These are phyloP conservation scores for Saksenaea vasiformis DNA, from an alignment of 371 early-diverging fungal species.

Conservation along the genomic window DNA sequence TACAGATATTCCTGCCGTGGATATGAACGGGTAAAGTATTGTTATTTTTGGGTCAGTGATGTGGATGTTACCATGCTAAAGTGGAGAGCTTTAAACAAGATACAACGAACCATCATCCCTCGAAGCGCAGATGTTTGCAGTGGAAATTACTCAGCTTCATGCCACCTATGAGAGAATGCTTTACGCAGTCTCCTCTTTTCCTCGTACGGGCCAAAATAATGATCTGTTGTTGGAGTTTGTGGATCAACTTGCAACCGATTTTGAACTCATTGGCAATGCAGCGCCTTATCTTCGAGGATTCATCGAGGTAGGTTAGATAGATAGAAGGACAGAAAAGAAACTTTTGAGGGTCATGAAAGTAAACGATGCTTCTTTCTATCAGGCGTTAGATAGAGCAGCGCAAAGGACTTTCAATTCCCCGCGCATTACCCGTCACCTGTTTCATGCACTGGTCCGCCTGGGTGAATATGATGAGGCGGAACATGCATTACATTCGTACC, in stretches of 20 bases:
- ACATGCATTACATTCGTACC: slow-evolving; percentile 66
- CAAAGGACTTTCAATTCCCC: slow-evolving; percentile 77
- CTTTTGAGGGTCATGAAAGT: no score
- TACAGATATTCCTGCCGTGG: background rate
- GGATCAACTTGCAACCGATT: slow-evolving; percentile 64
- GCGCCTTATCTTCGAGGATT: slow-evolving; percentile 41
- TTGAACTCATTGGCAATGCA: slow-evolving; percentile 50
- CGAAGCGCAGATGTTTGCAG: slow-evolving; percentile 37
- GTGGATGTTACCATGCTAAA: slow-evolving; percentile 7
- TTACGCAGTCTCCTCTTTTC: slow-evolving; percentile 54
- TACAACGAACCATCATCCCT: slow-evolving; percentile 15
- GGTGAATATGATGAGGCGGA: slow-evolving; percentile 81
- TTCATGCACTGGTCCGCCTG: slow-evolving; percentile 52
- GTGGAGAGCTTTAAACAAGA: background rate
- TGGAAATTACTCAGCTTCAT: slow-evolving; percentile 61
- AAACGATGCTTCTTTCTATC: no score
- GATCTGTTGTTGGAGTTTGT: slow-evolving; percentile 59
- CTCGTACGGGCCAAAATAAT: slow-evolving; percentile 69
- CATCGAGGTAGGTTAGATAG: slow-evolving; percentile 38
- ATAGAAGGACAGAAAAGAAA: slow-evolving; percentile 11
- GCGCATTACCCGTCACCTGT: slow-evolving; percentile 65
- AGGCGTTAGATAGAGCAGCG: slow-evolving; percentile 66
- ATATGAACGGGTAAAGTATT: background rate
- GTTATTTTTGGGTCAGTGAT: background rate
- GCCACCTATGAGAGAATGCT: slow-evolving; percentile 66